Conservation (phyloP, 2,329 filamentous ascomycete genomes). For the Ophiostoma fasciatum region DNA sequence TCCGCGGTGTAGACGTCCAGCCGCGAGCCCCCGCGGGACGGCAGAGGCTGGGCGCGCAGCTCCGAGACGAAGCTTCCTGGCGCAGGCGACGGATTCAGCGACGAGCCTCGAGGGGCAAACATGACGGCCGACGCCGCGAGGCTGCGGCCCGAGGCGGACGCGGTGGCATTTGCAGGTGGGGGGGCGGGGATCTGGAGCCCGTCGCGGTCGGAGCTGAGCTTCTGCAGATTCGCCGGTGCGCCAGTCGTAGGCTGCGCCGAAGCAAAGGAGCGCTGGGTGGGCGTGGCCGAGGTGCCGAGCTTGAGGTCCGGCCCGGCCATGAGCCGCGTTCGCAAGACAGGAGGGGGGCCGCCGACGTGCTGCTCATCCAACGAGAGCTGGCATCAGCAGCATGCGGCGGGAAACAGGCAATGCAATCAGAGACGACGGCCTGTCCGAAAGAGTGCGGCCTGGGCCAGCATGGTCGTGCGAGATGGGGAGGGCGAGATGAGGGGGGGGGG, state of each 20-base stretch:
- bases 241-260: constrained; percentile 25
- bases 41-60: constrained; percentile 56
- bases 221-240: constrained; percentile 20
- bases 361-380: constrained; percentile 14
- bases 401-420: not conserved
- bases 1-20: constrained; percentile 37
- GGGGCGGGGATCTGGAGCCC: constrained; percentile 30
- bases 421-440: no score
- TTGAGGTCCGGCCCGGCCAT: constrained; percentile 27
- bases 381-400: constrained; percentile 3
- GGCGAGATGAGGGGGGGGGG: no score
- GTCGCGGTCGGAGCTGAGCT: constrained; percentile 37
- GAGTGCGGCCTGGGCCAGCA: no score
- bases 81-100: constrained; percentile 53
- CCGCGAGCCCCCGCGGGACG: constrained; percentile 48
- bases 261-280: constrained; percentile 37
- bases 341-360: constrained; percentile 14
- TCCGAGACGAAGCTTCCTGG: constrained; percentile 86
- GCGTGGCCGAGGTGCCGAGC: constrained; percentile 38
- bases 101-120: constrained; percentile 51
- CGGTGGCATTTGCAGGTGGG: constrained; percentile 25
- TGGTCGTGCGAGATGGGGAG: no score
- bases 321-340: constrained; percentile 18
- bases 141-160: constrained; percentile 22
- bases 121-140: constrained; percentile 40